Percentiles rank a stretch among this genome's conserved stretches.
phyloP scores from a whole-genome alignment of 805 yeast species.

The baker's yeast (Saccharomyces cerevisiae) region DNA sequence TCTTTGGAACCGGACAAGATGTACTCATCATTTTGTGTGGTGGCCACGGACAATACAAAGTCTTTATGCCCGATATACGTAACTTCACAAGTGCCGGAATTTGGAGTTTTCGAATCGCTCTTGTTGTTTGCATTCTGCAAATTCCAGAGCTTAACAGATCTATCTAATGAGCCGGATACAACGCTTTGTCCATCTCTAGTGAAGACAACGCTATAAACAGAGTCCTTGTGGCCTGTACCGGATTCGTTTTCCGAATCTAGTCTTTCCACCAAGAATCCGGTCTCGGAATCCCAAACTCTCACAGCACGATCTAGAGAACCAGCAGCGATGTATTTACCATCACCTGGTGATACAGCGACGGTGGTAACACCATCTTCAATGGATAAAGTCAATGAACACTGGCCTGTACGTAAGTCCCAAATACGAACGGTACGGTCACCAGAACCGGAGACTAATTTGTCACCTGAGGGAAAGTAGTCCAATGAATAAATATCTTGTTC shows the following conservation, averaged over 20 bases:
- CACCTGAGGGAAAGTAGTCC: constrained; percentile 91
- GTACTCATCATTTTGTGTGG: constrained; percentile 87
- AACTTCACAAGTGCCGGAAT: constrained; percentile 64
- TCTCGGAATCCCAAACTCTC: constrained; percentile 91
- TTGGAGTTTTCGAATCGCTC: constrained; percentile 31
- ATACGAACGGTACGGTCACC: constrained; percentile 95
- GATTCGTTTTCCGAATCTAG: constrained; percentile 81
- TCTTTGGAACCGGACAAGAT: constrained; percentile 92
- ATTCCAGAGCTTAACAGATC: constrained; percentile 94
- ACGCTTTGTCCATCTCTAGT: constrained; percentile 86
- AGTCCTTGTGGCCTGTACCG: constrained; percentile 92
- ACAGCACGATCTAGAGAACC: constrained; percentile 94
- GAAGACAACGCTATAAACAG: constrained; percentile 90
- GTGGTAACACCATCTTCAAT: constrained; percentile 98
- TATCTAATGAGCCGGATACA: constrained; percentile 90
- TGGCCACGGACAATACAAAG: constrained; percentile 87
- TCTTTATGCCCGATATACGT: constrained; percentile 95
- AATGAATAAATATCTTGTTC: constrained; percentile 96
- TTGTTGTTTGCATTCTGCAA: constrained; percentile 44
- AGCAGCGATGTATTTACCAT: constrained; percentile 89
- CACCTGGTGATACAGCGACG: constrained; percentile 85
- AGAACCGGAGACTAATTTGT: constrained; percentile 86
- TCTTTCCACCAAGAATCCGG: constrained; percentile 86
- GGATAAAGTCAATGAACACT: constrained; percentile 77
- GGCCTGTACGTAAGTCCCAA: constrained; percentile 88